Conservation (phyloP, 345 rosid species). For the Brassica juncea region DNA sequence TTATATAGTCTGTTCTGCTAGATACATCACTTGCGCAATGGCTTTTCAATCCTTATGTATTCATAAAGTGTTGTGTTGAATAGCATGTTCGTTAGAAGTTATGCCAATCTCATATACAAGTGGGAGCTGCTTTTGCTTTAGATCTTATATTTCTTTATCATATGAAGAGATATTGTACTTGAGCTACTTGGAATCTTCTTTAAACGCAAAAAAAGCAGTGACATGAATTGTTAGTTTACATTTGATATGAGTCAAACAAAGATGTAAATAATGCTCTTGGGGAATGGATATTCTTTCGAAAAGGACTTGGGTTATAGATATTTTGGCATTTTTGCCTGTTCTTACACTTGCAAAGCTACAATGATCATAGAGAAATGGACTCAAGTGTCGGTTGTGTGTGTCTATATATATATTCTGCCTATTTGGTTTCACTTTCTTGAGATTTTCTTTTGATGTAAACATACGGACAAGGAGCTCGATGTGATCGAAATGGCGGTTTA, state of each 20-base stretch:
- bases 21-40: neutral
- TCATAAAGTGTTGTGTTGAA: neutral
- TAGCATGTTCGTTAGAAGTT: slow-evolving; percentile 7
- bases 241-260: slow-evolving; percentile 25
- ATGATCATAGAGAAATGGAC: no score
- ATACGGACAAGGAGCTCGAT: slow-evolving; percentile 87
- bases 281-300: slow-evolving; percentile 5
- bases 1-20: neutral
- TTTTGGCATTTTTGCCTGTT: neutral
- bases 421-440: neutral
- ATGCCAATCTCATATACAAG: slow-evolving; percentile 26
- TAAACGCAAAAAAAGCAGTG: slow-evolving; percentile 13
- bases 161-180: slow-evolving; percentile 9
- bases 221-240: slow-evolving; percentile 7
- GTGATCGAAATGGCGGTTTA: slow-evolving; percentile 94
- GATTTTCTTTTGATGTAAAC: neutral
- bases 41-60: neutral
- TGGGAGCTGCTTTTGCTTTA: slow-evolving; percentile 36
- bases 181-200: slow-evolving; percentile 36
- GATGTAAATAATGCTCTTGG: slow-evolving; percentile 26
- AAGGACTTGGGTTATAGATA: slow-evolving; percentile 4
- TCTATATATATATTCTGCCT: neutral
- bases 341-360: neutral
- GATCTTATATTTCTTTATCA: slow-evolving; percentile 11
- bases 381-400: no score